Evolutionary conservation across 306 rosid species (phyloP), one percentile per base, ranked within the genome.

Genomic region (Spatholobus suberectus): DNA sequence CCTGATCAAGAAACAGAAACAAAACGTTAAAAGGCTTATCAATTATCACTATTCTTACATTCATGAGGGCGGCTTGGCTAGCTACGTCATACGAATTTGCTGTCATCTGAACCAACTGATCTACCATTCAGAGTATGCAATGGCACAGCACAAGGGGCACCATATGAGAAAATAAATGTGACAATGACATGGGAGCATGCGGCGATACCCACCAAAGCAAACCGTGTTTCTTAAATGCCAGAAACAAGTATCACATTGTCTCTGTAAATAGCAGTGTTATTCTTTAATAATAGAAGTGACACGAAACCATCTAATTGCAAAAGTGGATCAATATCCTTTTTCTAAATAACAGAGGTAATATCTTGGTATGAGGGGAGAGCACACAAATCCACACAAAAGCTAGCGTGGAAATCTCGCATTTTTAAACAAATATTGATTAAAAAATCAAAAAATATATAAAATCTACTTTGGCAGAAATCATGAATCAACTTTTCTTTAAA

Each of bases 31-130:
- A 8, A 20, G 15, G 26, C 51, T 44, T 44, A 44, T 44, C 4
- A 44, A 13, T 34, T 7, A 17, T 65, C 71, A 35, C 34, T 65
- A 65, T 65, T 34, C 46, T 8, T 35, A 10, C 18, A 65, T 65
- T 14, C 71, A 34, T 8, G 43, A 17, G 18, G 18, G 41, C 15
- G 32, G 32, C 32, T 29, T 37, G 72, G 47, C 74, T 18, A 38
- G 47, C 74, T 18, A 38, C 10, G 38, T 70, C 24, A 23, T 44
- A 49, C 0, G 21, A 73, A 73, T 29, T 73, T 29, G 77, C n/a
- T 73, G n/a, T 73, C 32, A n/a, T 73, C 32, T 49, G 46, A 73
- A 73, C 47, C 63, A 73, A 73, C 47, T 11, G 47, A 73, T 73
- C 63, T 73, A 51, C 65, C 78, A 20, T 73, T 73, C 13, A 49